Evolutionary conservation across 495 filamentous ascomycete genomes (phyloP), one percentile per base, ranked within the genome.

Genomic region (Neurospora africana): DNA sequence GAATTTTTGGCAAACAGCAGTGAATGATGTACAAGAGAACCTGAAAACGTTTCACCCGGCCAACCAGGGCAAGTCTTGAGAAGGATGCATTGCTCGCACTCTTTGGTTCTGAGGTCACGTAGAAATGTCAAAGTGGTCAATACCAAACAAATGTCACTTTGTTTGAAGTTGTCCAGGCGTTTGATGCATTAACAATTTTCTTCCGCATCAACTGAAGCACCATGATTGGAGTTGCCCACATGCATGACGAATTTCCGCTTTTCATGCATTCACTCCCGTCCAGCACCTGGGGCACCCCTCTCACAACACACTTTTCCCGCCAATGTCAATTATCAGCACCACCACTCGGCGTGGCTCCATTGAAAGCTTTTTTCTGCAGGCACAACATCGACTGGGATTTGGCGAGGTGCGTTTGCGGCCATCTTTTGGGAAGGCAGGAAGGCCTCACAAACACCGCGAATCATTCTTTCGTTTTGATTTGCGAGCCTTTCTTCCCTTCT

Each of bases 271-370:
- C 23, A 61, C 53, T 21, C 27, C 53, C 7, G 0, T 0, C 2
- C 2, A 10, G 2, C 6, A 0, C 27, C 6, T 65, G 0, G 0
- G 3, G 2, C 27, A 65, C 53, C 15, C 53, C 53, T 65, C 53
- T 19, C 0, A 19, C 15, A 4, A 6, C 15, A 17, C 3, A 3
- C 21, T 65, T 33, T 4, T 1, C 0, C 27, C 27, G 53, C 23
- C 15, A 33, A 33, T 33, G 6, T 8, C 27, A 2, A 0, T 37
- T 4, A 11, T 21, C n/a, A 38, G 33, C 36, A 19, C 19, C 27
- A 23, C 27, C 38, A 0, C n/a, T 0, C 71, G 75, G 75, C 13
- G 74, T 76, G 74, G 68, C 11, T 41, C 44, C 73, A 74, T 74
- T 68, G 41, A 40, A 58, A 38, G 8, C 68, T 71, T 67, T 65